Evolutionary conservation across 2,329 filamentous ascomycete species (phyloP).

Genomic region (Claviceps digitariae): DNA sequence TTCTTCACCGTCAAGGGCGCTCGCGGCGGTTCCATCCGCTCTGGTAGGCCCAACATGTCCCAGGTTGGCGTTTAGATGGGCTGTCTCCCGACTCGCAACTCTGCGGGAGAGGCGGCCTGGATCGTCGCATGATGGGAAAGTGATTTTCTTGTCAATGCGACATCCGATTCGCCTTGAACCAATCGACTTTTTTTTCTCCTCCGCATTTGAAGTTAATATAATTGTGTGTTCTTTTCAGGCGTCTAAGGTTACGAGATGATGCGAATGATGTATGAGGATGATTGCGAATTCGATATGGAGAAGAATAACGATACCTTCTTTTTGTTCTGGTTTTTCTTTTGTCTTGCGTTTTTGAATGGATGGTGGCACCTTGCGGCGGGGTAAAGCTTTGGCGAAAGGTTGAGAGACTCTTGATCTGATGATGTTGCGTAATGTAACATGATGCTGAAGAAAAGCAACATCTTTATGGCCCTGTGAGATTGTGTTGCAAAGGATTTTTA

Average conservation of each 20-base stretch:
- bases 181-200: not conserved
- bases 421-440: not conserved
- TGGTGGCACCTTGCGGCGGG: not conserved
- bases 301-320: too few relatives aligned
- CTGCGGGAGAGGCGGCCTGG: not conserved
- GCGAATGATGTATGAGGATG: not conserved
- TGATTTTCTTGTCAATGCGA: not conserved
- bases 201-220: slow-evolving; percentile 2
- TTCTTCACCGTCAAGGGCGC: slow-evolving; percentile 41
- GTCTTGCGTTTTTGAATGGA: not conserved
- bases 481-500: not conserved
- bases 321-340: not conserved
- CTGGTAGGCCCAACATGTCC: slow-evolving; percentile 38
- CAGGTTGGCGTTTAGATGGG: slow-evolving; percentile 34
- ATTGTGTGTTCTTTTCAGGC: slow-evolving; percentile 2
- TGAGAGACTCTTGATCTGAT: not conserved
- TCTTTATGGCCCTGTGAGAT: too few relatives aligned
- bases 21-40: slow-evolving; percentile 29
- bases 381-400: not conserved
- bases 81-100: not conserved
- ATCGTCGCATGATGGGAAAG: not conserved
- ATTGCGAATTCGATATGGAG: not conserved
- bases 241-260: not conserved
- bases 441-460: too few relatives aligned
- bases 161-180: not conserved